phyloP scores from a whole-genome alignment of 2,329 filamentous ascomycete genomes.

The Alternaria ventricosa region DNA sequence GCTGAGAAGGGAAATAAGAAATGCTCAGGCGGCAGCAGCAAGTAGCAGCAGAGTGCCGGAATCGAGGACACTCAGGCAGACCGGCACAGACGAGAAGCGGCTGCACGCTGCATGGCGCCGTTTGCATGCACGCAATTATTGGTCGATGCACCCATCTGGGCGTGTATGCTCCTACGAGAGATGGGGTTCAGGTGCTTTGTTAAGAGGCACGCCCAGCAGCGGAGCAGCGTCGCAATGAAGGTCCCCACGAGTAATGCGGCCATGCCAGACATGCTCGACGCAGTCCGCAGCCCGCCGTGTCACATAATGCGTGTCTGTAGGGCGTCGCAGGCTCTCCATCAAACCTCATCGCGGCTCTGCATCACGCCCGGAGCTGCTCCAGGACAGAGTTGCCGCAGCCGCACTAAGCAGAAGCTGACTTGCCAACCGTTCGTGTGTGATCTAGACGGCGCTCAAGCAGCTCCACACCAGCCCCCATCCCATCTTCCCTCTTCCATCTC shows the following conservation, averaged over 20 bases:
- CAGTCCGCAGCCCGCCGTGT: constrained; percentile 6
- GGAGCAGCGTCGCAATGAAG: constrained; percentile 11
- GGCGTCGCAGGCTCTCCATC: constrained; percentile 16
- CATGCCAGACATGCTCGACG: neutral
- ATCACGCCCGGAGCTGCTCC: constrained; percentile 22
- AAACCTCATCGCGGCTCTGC: constrained; percentile 29
- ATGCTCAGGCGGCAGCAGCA: neutral
- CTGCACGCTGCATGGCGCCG: constrained; percentile 17
- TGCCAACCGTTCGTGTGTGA: constrained; percentile 28
- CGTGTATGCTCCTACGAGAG: constrained; percentile 22
- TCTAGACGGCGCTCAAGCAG: constrained; percentile 15
- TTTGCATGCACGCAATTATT: constrained; percentile 17
- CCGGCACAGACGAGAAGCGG: neutral
- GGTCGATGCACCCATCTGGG: constrained; percentile 16
- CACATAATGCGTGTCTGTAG: neutral
- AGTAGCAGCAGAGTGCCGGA: neutral
- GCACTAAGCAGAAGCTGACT: constrained; percentile 38
- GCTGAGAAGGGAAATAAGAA: constrained; percentile 11
- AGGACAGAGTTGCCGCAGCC: constrained; percentile 30
- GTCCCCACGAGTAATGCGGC: constrained; percentile 11
- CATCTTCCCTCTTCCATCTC: constrained; percentile 15
- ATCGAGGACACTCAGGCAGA: neutral
- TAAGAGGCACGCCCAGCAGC: constrained; percentile 14
- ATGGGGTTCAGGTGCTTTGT: constrained; percentile 22
- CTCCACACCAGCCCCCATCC: constrained; percentile 23